These are phyloP conservation scores for Malus asiatica DNA, from an alignment of 306 rosid genomes.

Conservation along the genomic window DNA sequence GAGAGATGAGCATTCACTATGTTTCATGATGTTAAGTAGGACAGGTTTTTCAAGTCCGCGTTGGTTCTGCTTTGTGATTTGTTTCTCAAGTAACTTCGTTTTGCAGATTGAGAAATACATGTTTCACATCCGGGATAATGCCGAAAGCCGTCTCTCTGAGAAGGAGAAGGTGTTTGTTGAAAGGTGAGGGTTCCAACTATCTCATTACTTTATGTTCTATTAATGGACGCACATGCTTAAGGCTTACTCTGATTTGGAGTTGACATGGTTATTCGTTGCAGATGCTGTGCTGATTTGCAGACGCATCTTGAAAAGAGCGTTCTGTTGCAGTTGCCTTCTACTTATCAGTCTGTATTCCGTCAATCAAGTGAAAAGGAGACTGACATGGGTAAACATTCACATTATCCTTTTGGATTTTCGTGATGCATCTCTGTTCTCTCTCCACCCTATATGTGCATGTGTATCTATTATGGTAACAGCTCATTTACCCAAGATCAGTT, in stretches of 20 bases:
- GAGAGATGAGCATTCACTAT: neutral
- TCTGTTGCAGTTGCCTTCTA: slow-evolving; percentile 64
- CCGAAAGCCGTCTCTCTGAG: slow-evolving; percentile 59
- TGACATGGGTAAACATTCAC: slow-evolving; percentile 65
- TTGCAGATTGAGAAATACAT: slow-evolving; percentile 76
- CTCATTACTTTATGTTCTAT: neutral
- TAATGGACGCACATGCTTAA: neutral
- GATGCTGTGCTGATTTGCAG: slow-evolving; percentile 64
- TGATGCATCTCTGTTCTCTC: neutral
- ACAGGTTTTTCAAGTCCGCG: neutral
- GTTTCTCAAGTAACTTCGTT: neutral
- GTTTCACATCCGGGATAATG: slow-evolving; percentile 59
- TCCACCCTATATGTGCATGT: neutral
- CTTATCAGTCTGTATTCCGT: slow-evolving; percentile 54
- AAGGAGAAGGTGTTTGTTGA: slow-evolving; percentile 56
- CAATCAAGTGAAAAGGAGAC: slow-evolving; percentile 85
- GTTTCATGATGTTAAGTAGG: neutral
- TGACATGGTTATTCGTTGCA: slow-evolving; percentile 34
- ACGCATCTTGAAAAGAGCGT: slow-evolving; percentile 66
- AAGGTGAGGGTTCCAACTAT: slow-evolving; percentile 34
- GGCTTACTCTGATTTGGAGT: slow-evolving; percentile 15
- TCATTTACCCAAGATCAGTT: neutral
- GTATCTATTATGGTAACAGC: neutral
- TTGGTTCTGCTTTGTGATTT: neutral
- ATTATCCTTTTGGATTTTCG: neutral